Percentiles rank a stretch among this genome's conserved stretches.
Evolutionary conservation across 345 rosid species (phyloP).

Genomic region (Dipteronia sinensis): DNA sequence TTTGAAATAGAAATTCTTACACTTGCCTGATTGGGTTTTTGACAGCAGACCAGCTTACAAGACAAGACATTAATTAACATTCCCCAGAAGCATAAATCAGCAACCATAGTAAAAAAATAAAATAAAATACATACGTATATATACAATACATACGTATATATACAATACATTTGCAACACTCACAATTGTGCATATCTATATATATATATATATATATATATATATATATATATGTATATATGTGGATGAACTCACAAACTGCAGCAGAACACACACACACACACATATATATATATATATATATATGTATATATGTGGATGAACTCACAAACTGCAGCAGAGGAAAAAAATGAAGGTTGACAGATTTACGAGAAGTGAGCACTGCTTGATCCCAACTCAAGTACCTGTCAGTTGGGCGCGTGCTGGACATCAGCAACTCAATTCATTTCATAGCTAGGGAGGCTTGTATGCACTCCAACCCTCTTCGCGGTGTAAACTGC

Average conservation of each 20-base stretch:
- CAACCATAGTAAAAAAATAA: background rate
- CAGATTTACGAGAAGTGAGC: slow-evolving; percentile 56
- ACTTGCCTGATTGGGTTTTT: background rate
- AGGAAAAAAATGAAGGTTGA: slow-evolving; percentile 20
- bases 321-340: background rate
- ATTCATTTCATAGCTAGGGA: background rate
- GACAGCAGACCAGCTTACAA: background rate
- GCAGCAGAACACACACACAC: background rate
- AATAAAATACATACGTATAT: background rate
- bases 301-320: background rate
- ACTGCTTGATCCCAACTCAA: slow-evolving; percentile 28
- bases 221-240: too few species aligned
- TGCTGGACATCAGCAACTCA: too few species aligned
- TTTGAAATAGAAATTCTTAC: background rate
- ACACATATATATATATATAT: too few species aligned
- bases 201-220: too few species aligned
- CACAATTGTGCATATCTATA: too few species aligned
- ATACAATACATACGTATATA: background rate
- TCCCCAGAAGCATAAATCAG: background rate
- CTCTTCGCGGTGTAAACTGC: background rate
- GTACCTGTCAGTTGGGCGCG: background rate
- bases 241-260: too few species aligned
- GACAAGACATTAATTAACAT: background rate
- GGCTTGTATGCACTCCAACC: background rate
- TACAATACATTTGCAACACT: background rate